A percentile compares a stretch with the other conserved stretches of the same genome.
Evolutionary conservation across 768 basidiomycete species (phyloP).

Genomic region (Gautieria morchelliformis): DNA sequence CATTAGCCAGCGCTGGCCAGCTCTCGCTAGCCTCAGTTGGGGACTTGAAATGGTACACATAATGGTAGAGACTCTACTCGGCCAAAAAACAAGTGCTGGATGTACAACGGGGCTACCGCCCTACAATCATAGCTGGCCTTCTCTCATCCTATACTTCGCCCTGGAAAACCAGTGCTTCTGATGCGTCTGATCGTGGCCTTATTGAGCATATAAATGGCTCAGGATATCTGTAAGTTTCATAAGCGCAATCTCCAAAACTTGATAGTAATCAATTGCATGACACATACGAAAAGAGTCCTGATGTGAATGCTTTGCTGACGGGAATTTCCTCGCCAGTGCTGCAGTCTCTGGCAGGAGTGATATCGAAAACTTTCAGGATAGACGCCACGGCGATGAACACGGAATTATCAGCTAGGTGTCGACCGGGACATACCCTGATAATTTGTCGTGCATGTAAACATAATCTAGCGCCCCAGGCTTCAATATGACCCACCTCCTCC

Average conservation of each 20-base stretch:
- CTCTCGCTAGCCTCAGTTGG: no score
- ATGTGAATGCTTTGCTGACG: not conserved
- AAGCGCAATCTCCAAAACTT: no score
- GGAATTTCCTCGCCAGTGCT: slow-evolving; percentile 27
- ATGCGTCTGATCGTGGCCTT: slow-evolving; percentile 21
- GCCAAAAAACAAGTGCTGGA: no score
- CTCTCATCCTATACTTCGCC: no score
- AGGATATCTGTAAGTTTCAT: not conserved
- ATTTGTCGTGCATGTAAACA: not conserved
- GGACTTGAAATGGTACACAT: no score
- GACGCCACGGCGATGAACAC: slow-evolving; percentile 9
- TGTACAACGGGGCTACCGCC: no score
- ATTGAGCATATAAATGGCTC: slow-evolving; percentile 22
- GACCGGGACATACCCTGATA: slow-evolving; percentile 11
- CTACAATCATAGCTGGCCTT: no score
- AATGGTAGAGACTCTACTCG: no score
- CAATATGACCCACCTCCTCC: not conserved
- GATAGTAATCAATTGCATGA: no score
- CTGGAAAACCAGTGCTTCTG: slow-evolving; percentile 11
- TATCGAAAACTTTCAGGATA: slow-evolving; percentile 11
- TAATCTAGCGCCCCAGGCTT: not conserved
- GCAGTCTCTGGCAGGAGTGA: slow-evolving; percentile 5
- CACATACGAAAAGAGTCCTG: slow-evolving; percentile 5
- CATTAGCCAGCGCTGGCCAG: no score
- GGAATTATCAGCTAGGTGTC: slow-evolving; percentile 9